These are phyloP conservation scores for Trichoderma semiorbis DNA, from an alignment of 2,329 filamentous ascomycete genomes.

Conservation along the genomic window DNA sequence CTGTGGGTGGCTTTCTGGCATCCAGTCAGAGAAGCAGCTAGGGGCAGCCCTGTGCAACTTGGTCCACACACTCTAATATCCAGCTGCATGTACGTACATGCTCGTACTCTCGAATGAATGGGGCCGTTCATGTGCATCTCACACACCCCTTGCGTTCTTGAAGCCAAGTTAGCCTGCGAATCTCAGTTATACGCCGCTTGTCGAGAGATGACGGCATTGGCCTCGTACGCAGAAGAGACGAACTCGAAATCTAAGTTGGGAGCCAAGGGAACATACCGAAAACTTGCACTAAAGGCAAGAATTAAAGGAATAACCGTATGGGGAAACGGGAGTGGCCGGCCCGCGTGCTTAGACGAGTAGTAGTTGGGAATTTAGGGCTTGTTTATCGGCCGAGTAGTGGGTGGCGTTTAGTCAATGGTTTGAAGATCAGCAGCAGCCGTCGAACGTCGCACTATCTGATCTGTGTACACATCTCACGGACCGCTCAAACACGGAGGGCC, in stretches of 20 bases:
- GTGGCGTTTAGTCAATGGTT: not conserved
- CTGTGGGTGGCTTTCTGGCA: not conserved
- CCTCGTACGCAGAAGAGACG: not conserved
- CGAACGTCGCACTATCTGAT: not conserved
- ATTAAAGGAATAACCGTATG: not conserved
- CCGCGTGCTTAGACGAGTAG: constrained; percentile 5
- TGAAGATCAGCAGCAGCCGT: not conserved
- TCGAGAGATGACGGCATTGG: not conserved
- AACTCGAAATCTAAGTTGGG: not conserved
- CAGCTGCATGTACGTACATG: not conserved
- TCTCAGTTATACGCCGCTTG: not conserved
- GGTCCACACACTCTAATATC: not conserved
- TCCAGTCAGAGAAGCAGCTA: not conserved
- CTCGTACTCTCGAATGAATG: not conserved
- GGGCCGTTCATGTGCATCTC: not conserved
- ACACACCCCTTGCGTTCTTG: not conserved
- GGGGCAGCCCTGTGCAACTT: not conserved
- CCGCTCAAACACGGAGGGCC: not conserved
- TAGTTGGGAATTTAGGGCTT: not conserved
- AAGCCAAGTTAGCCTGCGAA: not conserved
- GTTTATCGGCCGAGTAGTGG: not conserved
- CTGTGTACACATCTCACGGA: not conserved
- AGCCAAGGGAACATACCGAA: not conserved
- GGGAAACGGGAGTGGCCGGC: constrained; percentile 8
- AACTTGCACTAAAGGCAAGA: not conserved